Percentiles rank a stretch among this genome's conserved stretches.
These are phyloP conservation scores for Acorus gramineus DNA, from an alignment of 106 monocot species.

Conservation along the genomic window DNA sequence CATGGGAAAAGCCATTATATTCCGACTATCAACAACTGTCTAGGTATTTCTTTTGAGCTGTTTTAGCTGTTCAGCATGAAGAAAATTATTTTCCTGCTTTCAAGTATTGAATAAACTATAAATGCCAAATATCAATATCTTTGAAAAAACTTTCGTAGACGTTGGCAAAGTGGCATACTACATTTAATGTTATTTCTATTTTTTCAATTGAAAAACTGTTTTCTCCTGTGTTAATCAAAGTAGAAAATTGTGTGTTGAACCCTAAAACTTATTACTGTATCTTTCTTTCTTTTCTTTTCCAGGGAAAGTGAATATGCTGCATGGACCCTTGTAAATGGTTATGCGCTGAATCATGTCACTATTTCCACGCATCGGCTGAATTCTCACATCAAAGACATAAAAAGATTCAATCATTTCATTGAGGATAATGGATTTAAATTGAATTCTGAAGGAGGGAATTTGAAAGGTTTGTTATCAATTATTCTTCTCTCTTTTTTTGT, in stretches of 20 bases:
- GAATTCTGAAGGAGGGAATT: constrained; percentile 88
- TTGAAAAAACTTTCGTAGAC: too few species aligned
- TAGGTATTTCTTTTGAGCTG: constrained; percentile 27
- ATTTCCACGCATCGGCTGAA: constrained; percentile 87
- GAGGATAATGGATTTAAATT: constrained; percentile 79
- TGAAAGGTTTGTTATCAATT: constrained; percentile 60
- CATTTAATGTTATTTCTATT: too few species aligned
- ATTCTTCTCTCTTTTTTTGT: not conserved
- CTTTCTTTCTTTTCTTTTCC: constrained; percentile 1
- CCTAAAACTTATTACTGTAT: too few species aligned
- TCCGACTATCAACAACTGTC: constrained; percentile 71
- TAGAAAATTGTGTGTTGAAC: too few species aligned
- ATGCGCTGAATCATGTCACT: constrained; percentile 91
- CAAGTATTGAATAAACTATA: too few species aligned
- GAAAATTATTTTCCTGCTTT: too few species aligned
- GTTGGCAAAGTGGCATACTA: too few species aligned
- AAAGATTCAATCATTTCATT: constrained; percentile 68
- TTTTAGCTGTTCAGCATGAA: not conserved
- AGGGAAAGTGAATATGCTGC: constrained; percentile 99
- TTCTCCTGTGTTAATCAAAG: too few species aligned
- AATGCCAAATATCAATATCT: too few species aligned
- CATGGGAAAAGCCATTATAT: constrained; percentile 78
- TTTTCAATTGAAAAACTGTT: too few species aligned
- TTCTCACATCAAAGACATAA: constrained; percentile 68
- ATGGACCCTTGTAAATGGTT: constrained; percentile 99